Conservation (phyloP, 2,329 filamentous ascomycete species). For the Neocucurbitaria cava region DNA sequence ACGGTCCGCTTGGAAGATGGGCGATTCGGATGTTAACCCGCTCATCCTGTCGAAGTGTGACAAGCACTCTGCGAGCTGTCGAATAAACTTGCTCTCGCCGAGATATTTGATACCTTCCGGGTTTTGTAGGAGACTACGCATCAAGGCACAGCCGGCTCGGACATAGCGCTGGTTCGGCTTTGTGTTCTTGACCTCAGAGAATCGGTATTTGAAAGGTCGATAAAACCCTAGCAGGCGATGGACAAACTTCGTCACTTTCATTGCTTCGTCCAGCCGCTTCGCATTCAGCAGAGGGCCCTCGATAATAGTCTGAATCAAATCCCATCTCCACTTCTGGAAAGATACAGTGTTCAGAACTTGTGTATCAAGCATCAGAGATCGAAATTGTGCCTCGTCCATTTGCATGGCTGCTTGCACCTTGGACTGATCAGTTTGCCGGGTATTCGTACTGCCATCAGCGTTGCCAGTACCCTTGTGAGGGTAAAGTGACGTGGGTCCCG, state of each 20-base stretch:
- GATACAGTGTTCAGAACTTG: constrained; percentile 89
- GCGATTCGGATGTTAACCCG: constrained; percentile 75
- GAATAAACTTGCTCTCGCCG: constrained; percentile 87
- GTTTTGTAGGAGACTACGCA: constrained; percentile 85
- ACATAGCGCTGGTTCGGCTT: constrained; percentile 95
- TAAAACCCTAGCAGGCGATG: constrained; percentile 95
- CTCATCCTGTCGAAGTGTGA: constrained; percentile 91
- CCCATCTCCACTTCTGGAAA: constrained; percentile 97
- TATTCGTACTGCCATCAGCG: constrained; percentile 27
- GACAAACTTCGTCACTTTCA: constrained; percentile 94
- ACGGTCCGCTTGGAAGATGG: constrained; percentile 86
- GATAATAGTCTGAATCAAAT: constrained; percentile 86
- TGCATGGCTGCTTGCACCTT: constrained; percentile 65
- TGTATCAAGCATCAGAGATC: constrained; percentile 73
- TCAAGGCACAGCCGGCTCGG: constrained; percentile 83
- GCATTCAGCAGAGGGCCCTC: constrained; percentile 91
- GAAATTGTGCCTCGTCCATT: constrained; percentile 70
- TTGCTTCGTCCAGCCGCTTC: constrained; percentile 90
- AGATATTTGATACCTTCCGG: constrained; percentile 84
- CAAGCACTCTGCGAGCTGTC: constrained; percentile 93
- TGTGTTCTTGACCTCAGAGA: constrained; percentile 87
- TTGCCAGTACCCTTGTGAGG: constrained; percentile 31
- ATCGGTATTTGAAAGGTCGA: constrained; percentile 94
- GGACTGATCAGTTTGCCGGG: constrained; percentile 52
- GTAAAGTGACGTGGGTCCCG: constrained; percentile 58